Evolutionary conservation across 2,329 filamentous ascomycete genomes (phyloP), one percentile per base, ranked within the genome.

Genomic region (Colletotrichum noveboracense): DNA sequence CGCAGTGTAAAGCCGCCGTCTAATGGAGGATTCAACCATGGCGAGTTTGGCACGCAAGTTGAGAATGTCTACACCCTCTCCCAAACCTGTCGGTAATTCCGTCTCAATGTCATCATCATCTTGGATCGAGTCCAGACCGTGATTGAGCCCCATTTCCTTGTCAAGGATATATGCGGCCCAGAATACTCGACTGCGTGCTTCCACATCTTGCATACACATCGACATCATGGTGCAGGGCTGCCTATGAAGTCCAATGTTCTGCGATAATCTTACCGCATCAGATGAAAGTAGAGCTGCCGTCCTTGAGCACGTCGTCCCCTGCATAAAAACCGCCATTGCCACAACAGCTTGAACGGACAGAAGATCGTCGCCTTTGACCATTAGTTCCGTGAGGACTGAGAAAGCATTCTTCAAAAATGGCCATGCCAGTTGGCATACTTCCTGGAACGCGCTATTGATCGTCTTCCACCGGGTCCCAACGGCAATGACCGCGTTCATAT

Each of bases 161-260:
- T 77, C 74, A 8, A 77, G 62, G 12, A 77, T 76, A n/a, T 74
- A 77, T 14, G 70, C 74, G 7, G 66, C 70, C 76, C 76, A 77
- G 28, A 77, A 77, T 7, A 77, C 76, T 5, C 74, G 69, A 43
- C 66, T 70, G n/a, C 66, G 74, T 9, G 66, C 69, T 21, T 74
- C 66, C 13, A 66, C 66, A 24, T 73, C 73, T 24, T 65, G 58
- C n/a, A 28, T 14, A n/a, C 72, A 67, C 61, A 75, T 72, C 4
- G 72, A 75, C 75, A 66, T 66, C 65, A 68, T 74, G 14, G 56
- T 52, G 55, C 56, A 60, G 21, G 69, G 62, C 30, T 72, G 61
- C n/a, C 74, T 66, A 34, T 77, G 76, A 28, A 77, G 61, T 5
- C 74, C 74, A 6, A 76, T 66, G n/a, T 58, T 73, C 14, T 76